phyloP scores from a whole-genome alignment of 371 early-diverging fungal genomes.

The Circinella umbellata region DNA sequence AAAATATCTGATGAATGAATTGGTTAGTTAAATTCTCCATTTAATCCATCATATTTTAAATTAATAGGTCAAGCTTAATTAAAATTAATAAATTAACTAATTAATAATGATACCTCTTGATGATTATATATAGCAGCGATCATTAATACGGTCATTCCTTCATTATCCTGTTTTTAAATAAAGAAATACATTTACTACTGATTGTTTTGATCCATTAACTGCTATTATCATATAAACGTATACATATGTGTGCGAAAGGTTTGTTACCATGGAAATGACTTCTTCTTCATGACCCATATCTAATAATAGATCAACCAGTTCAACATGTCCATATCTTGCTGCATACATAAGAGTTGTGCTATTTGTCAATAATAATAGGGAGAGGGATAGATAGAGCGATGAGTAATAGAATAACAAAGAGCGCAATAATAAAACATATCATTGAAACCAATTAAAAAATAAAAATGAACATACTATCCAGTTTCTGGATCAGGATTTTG shows the following conservation, averaged over 20 bases:
- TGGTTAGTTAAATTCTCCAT: too few species aligned
- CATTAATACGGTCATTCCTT: slow-evolving; percentile 57
- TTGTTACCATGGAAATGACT: slow-evolving; percentile 50
- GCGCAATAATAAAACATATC: neutral
- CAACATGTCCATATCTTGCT: slow-evolving; percentile 46
- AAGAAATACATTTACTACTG: neutral
- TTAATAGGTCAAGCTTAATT: too few species aligned
- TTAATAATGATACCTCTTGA: slow-evolving; percentile 43
- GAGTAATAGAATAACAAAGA: too few species aligned
- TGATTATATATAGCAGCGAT: slow-evolving; percentile 53
- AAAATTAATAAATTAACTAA: too few species aligned
- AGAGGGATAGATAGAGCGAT: too few species aligned
- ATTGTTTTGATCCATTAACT: too few species aligned
- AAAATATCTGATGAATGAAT: slow-evolving; percentile 38
- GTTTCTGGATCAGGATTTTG: slow-evolving; percentile 57
- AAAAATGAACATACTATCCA: slow-evolving; percentile 37
- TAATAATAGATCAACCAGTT: slow-evolving; percentile 45
- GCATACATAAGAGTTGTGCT: slow-evolving; percentile 59
- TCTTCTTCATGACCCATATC: slow-evolving; percentile 57
- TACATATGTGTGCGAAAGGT: neutral
- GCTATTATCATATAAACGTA: too few species aligned
- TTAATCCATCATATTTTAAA: too few species aligned
- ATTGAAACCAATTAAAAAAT: too few species aligned
- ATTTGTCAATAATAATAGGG: neutral
- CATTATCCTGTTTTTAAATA: slow-evolving; percentile 34